Percentiles rank a stretch among this genome's conserved stretches.
These are phyloP conservation scores for Filobasidium floriforme DNA, from an alignment of 768 basidiomycete genomes.

Conservation along the genomic window DNA sequence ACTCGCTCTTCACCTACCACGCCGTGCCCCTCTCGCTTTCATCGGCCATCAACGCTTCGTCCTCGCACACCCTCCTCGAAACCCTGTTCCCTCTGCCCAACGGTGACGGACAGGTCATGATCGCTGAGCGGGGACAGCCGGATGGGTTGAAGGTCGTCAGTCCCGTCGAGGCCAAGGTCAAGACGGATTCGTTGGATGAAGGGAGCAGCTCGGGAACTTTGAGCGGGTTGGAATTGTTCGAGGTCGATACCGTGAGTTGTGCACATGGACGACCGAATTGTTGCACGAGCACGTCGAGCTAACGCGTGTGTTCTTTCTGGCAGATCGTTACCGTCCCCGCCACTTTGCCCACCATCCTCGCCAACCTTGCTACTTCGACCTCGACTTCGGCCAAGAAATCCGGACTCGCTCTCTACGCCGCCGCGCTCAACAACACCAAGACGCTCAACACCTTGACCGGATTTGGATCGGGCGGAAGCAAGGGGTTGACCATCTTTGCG, in stretches of 20 bases:
- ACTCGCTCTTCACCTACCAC: conserved; percentile 23
- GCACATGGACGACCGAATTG: neutral
- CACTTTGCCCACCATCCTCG: conserved; percentile 13
- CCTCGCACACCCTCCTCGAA: conserved; percentile 15
- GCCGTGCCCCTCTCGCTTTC: conserved; percentile 10
- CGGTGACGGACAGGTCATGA: conserved; percentile 4
- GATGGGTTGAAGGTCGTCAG: conserved; percentile 8
- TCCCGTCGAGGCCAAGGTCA: conserved; percentile 7
- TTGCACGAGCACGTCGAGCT: neutral
- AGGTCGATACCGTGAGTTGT: conserved; percentile 17
- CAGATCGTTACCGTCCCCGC: conserved; percentile 15
- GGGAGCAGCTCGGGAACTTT: conserved; percentile 13
- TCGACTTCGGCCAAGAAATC: conserved; percentile 13
- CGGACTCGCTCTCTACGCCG: conserved; percentile 19
- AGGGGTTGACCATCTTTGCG: conserved; percentile 24
- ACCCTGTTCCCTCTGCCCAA: conserved; percentile 15
- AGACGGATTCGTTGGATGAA: neutral
- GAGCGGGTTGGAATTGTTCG: conserved; percentile 19
- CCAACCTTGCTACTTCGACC: conserved; percentile 15
- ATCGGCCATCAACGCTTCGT: conserved; percentile 4
- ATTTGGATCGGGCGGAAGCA: conserved; percentile 2
- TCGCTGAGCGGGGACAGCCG: neutral
- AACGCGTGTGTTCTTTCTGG: neutral
- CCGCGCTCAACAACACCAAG: conserved; percentile 20
- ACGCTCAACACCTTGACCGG: conserved; percentile 19